Conservation (phyloP, 2,329 filamentous ascomycete genomes). For the Cordyceps pruinosa region DNA sequence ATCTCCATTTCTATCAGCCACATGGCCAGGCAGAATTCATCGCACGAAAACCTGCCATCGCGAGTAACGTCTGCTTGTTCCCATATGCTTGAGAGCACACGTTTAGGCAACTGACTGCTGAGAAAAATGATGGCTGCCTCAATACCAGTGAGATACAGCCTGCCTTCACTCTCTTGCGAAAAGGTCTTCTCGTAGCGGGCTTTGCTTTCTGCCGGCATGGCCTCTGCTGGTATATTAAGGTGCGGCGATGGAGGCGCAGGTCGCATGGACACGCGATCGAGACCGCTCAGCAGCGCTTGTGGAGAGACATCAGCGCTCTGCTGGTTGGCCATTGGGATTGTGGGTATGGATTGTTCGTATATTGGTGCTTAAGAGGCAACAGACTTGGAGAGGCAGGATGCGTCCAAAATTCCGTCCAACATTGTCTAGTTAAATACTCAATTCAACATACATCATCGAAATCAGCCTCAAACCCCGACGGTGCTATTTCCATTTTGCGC, state of each 20-base stretch:
- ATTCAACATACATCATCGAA: background rate
- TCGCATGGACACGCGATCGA: background rate
- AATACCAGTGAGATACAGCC: slow-evolving; percentile 16
- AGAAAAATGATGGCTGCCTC: slow-evolving; percentile 18
- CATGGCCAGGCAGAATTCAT: slow-evolving; percentile 20
- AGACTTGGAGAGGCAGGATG: no score
- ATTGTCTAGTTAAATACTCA: background rate
- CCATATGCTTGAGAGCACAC: slow-evolving; percentile 19
- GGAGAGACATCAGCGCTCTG: background rate
- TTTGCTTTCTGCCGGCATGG: background rate
- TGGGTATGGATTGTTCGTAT: background rate
- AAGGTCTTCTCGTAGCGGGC: background rate
- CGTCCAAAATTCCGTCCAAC: background rate
- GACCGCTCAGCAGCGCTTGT: background rate
- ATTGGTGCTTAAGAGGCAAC: no score
- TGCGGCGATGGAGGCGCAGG: background rate
- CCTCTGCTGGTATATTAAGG: background rate
- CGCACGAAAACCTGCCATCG: slow-evolving; percentile 18
- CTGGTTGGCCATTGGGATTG: background rate
- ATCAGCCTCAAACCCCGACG: background rate
- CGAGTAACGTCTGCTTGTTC: slow-evolving; percentile 18
- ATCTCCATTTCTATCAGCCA: slow-evolving; percentile 17
- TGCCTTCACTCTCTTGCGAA: background rate
- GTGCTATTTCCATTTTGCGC: background rate
- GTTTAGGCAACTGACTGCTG: slow-evolving; percentile 14